A percentile compares a stretch with the other conserved stretches of the same genome.
These are phyloP conservation scores for Thermomyces lanuginosus DNA, from an alignment of 2,329 filamentous ascomycete species.

Conservation along the genomic window DNA sequence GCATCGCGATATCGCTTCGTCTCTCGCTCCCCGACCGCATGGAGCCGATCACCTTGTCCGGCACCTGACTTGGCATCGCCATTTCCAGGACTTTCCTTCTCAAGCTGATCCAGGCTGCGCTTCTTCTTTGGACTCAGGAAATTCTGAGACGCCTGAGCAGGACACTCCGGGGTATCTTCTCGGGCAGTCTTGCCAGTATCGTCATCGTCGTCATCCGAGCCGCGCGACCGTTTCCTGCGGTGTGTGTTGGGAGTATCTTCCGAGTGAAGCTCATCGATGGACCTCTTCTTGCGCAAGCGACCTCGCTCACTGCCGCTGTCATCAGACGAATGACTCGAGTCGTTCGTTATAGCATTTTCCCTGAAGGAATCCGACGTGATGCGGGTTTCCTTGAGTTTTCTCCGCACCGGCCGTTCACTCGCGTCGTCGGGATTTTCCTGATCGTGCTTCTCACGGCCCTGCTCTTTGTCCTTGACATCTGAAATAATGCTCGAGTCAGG, in stretches of 20 bases:
- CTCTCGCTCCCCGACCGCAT: conserved; percentile 21
- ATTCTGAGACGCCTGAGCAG: conserved; percentile 10
- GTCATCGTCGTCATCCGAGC: conserved; percentile 12
- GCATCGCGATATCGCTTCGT: conserved; percentile 29
- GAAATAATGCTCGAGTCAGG: not conserved
- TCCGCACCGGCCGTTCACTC: conserved; percentile 41
- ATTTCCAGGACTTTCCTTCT: conserved; percentile 14
- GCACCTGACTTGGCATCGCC: conserved; percentile 8
- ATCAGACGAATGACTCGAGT: conserved; percentile 5
- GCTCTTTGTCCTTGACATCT: conserved; percentile 13
- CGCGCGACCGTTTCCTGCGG: conserved; percentile 7
- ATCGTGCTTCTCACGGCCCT: conserved; percentile 7
- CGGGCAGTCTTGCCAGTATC: conserved; percentile 28
- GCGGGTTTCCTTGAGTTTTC: conserved; percentile 46
- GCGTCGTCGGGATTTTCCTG: conserved; percentile 17
- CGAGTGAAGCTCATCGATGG: conserved; percentile 16
- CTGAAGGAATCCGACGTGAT: conserved; percentile 32
- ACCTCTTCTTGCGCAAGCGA: conserved; percentile 16
- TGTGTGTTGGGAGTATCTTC: conserved; percentile 12
- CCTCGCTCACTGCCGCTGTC: conserved; percentile 9
- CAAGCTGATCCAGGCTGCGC: conserved; percentile 27
- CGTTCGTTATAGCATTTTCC: too few species aligned
- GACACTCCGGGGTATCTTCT: conserved; percentile 13
- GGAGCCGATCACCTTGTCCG: conserved; percentile 8
- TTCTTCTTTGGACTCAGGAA: conserved; percentile 27